A percentile compares a stretch with the other conserved stretches of the same genome.
Conservation (phyloP, 2,329 filamentous ascomycete genomes). For the Aspergillus uvarum region DNA sequence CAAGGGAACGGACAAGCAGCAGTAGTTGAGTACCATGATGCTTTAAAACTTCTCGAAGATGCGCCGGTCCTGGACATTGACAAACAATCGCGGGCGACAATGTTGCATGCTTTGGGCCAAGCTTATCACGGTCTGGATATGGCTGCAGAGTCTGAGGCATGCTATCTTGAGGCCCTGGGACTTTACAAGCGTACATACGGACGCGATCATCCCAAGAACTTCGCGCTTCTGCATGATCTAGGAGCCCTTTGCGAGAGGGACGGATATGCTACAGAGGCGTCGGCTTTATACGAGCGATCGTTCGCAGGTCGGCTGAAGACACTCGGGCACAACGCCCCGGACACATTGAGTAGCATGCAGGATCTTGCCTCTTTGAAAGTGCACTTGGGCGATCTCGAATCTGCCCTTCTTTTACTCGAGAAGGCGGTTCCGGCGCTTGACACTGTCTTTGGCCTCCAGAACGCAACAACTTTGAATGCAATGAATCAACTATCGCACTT, state of each 20-base stretch:
- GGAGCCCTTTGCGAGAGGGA: constrained; percentile 30
- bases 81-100: constrained; percentile 23
- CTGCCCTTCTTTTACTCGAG: constrained; percentile 29
- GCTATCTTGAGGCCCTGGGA: constrained; percentile 29
- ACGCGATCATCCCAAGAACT: constrained; percentile 31
- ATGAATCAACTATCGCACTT: constrained; percentile 32
- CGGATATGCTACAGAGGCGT: constrained; percentile 32
- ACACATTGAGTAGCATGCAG: constrained; percentile 34
- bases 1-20: constrained; percentile 24
- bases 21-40: constrained; percentile 26
- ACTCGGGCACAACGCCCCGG: constrained; percentile 30
- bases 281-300: constrained; percentile 32
- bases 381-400: constrained; percentile 28
- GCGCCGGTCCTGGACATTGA: constrained; percentile 27
- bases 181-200: constrained; percentile 30
- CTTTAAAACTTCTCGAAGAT: constrained; percentile 23
- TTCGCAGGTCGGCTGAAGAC: constrained; percentile 32
- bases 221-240: constrained; percentile 29
- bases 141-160: constrained; percentile 28
- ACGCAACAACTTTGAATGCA: constrained; percentile 29
- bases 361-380: constrained; percentile 30
- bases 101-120: constrained; percentile 28
- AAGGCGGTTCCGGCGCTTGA: constrained; percentile 31
- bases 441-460: constrained; percentile 31
- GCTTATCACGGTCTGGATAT: constrained; percentile 27